Conservation (phyloP, 2,329 filamentous ascomycete species). For the Aspergillus sp. region DNA sequence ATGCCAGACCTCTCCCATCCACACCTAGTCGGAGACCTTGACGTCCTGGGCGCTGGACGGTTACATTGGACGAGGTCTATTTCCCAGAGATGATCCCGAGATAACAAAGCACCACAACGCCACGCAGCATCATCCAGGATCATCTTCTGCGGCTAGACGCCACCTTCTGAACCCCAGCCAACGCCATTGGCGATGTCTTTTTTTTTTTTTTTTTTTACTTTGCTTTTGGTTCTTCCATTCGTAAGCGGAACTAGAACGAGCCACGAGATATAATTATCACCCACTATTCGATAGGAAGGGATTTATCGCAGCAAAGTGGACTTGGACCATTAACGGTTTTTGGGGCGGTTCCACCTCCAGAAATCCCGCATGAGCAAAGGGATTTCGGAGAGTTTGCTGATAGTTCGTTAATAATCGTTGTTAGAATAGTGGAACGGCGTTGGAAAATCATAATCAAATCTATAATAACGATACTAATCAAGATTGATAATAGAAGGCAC, state of each 20-base stretch:
- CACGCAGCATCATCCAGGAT: constrained; percentile 5
- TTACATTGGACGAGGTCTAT: too few species aligned
- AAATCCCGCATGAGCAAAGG: background rate
- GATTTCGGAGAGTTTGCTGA: background rate
- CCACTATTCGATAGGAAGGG: background rate
- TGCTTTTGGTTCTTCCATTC: background rate
- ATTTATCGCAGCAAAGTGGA: too few species aligned
- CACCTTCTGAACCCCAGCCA: constrained; percentile 11
- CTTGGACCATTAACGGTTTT: background rate
- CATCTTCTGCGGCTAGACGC: constrained; percentile 7
- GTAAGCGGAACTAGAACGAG: background rate
- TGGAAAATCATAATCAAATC: too few species aligned
- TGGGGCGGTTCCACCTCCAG: background rate
- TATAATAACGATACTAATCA: too few species aligned
- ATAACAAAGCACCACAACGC: constrained; percentile 1
- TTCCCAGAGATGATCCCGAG: too few species aligned
- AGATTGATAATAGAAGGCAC: too few species aligned
- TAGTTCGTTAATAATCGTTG: background rate
- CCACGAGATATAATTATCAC: background rate
- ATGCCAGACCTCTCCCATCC: background rate
- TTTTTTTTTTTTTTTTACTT: too few species aligned
- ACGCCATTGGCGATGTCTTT: background rate
- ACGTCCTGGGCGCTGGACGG: too few species aligned
- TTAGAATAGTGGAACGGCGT: too few species aligned
- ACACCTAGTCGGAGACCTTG: too few species aligned